A percentile compares a stretch with the other conserved stretches of the same genome.
These are phyloP conservation scores for Cercospora zeina DNA, from an alignment of 2,329 filamentous ascomycete genomes.

Conservation along the genomic window DNA sequence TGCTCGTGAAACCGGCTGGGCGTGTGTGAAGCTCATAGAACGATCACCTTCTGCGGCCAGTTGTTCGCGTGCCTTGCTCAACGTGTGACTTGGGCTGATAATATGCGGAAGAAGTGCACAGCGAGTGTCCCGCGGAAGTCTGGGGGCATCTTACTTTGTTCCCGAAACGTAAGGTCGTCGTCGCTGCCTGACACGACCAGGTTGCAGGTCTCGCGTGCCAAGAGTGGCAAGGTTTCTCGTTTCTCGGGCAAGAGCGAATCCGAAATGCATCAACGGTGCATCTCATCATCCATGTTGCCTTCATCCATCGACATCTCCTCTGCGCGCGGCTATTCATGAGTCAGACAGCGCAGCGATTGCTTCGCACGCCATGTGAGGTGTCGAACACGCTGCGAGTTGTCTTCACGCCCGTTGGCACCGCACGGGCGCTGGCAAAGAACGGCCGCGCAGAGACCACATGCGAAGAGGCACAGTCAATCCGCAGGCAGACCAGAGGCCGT, in stretches of 20 bases:
- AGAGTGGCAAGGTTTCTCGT: not conserved
- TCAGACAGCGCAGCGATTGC: slow-evolving; percentile 6
- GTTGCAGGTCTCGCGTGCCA: slow-evolving; percentile 8
- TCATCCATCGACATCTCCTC: not conserved
- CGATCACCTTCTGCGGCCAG: not conserved
- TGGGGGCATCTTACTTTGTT: not conserved
- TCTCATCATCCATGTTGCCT: not conserved
- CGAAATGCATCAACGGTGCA: slow-evolving; percentile 1
- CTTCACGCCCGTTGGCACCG: slow-evolving; percentile 6
- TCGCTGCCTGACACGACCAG: slow-evolving; percentile 10
- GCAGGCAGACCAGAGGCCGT: not conserved
- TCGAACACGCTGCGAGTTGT: slow-evolving; percentile 8
- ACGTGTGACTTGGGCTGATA: not conserved
- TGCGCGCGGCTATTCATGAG: slow-evolving; percentile 1
- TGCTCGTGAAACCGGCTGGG: not conserved
- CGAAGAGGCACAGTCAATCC: not conserved
- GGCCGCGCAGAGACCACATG: no score
- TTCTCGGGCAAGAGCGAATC: not conserved
- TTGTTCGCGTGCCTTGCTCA: not conserved
- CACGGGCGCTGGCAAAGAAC: no score
- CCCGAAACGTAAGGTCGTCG: slow-evolving; percentile 6
- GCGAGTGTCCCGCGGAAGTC: not conserved
- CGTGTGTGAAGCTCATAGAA: slow-evolving; percentile 3
- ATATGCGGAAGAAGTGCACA: not conserved
- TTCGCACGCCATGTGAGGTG: slow-evolving; percentile 9